These are phyloP conservation scores for Tylopilus rubrobrunneus DNA, from an alignment of 768 basidiomycete genomes.

Conservation along the genomic window DNA sequence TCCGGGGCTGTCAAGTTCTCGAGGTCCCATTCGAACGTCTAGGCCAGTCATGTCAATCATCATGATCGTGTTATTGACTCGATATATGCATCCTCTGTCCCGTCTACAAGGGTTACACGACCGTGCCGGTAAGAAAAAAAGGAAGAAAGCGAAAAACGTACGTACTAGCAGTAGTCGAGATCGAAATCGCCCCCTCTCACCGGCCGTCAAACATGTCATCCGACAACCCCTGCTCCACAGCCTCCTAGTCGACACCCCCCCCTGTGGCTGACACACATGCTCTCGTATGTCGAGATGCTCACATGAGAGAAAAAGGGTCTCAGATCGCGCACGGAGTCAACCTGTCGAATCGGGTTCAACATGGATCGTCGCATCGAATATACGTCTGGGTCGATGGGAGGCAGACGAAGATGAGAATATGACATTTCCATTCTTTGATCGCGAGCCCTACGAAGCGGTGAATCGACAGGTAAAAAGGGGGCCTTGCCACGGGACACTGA, in stretches of 20 bases:
- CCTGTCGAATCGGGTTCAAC: conserved; percentile 61
- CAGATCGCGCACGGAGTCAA: conserved; percentile 82
- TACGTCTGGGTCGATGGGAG: conserved; percentile 33
- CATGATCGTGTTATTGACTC: too few species aligned
- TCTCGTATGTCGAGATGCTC: conserved; percentile 87
- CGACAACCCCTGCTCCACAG: conserved; percentile 76
- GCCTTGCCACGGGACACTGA: too few species aligned
- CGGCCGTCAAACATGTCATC: conserved; percentile 90
- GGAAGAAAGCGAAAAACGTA: too few species aligned
- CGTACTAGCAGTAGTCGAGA: neutral
- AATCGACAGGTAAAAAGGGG: neutral
- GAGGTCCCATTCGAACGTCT: too few species aligned
- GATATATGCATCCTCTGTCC: too few species aligned
- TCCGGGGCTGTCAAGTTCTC: too few species aligned
- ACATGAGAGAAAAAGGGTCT: conserved; percentile 89
- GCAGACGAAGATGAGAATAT: conserved; percentile 19
- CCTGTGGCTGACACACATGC: conserved; percentile 80
- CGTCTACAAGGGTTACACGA: too few species aligned
- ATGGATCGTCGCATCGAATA: conserved; percentile 69
- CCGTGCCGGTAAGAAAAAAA: too few species aligned
- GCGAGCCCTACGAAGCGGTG: conserved; percentile 18
- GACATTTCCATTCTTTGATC: conserved; percentile 20
- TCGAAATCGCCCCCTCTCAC: neutral
- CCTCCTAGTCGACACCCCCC: conserved; percentile 84
- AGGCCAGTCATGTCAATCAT: too few species aligned